Evolutionary conservation across 2,329 filamentous ascomycete species (phyloP).

Genomic region (Colletotrichum neosansevieriae): DNA sequence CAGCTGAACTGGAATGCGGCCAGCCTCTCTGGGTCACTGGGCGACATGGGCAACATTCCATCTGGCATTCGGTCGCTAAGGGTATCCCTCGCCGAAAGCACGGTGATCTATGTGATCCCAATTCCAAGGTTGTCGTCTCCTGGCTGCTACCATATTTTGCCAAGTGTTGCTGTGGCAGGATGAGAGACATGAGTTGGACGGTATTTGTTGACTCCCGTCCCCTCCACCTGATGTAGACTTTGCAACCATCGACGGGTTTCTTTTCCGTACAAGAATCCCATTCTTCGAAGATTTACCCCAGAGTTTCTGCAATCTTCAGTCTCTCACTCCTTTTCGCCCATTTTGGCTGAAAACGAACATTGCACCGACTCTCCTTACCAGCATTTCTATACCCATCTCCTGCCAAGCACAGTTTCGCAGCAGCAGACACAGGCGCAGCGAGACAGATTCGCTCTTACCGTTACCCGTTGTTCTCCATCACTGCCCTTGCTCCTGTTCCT

Average conservation of each 20-base stretch:
- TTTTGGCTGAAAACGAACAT: slow-evolving; percentile 33
- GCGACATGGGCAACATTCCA: slow-evolving; percentile 38
- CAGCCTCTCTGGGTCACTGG: slow-evolving; percentile 37
- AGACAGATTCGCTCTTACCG: slow-evolving; percentile 13
- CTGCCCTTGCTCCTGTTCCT: slow-evolving; percentile 20
- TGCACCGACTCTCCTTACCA: slow-evolving; percentile 17
- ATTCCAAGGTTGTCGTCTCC: slow-evolving; percentile 35
- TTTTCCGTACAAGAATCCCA: slow-evolving; percentile 41
- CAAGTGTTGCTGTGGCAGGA: slow-evolving; percentile 39
- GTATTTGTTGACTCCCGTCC: slow-evolving; percentile 41
- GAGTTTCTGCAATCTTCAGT: slow-evolving; percentile 20
- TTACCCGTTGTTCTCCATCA: slow-evolving; percentile 17
- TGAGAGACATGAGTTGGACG: slow-evolving; percentile 35
- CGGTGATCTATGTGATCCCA: slow-evolving; percentile 35
- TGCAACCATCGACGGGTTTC: slow-evolving; percentile 40
- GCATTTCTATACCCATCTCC: not conserved
- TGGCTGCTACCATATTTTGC: slow-evolving; percentile 35
- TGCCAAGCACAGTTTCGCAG: slow-evolving; percentile 24
- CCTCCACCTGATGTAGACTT: slow-evolving; percentile 28
- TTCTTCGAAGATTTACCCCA: slow-evolving; percentile 36
- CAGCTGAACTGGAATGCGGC: slow-evolving; percentile 38
- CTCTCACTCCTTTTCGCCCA: slow-evolving; percentile 24
- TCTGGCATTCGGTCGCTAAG: slow-evolving; percentile 24
- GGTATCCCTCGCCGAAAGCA: slow-evolving; percentile 36
- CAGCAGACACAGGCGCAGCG: slow-evolving; percentile 18